Conservation (phyloP, 2,329 filamentous ascomycete genomes). For the Fonsecaea nubica region DNA sequence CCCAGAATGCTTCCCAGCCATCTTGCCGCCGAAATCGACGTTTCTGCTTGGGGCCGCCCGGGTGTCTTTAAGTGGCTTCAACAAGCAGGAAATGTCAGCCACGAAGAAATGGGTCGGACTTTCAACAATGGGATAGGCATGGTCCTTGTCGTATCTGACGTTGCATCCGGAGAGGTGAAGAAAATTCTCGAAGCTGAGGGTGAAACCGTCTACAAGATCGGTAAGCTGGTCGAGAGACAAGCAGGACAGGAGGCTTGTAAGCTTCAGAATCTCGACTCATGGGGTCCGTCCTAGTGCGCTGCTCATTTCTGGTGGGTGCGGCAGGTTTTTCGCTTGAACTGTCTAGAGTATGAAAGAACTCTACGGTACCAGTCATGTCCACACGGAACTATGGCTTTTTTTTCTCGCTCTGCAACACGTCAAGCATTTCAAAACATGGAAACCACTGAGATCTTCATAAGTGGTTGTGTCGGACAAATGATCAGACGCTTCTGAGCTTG, state of each 20-base stretch:
- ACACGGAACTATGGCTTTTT: neutral
- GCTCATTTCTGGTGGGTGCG: neutral
- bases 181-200: constrained; percentile 68
- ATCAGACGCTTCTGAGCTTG: neutral
- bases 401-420: neutral
- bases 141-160: constrained; percentile 78
- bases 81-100: constrained; percentile 65
- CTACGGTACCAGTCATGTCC: neutral
- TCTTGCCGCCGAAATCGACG: constrained; percentile 82
- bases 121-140: constrained; percentile 97
- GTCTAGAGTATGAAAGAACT: constrained; percentile 1
- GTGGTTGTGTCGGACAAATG: neutral
- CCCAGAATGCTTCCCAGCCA: constrained; percentile 85
- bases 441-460: neutral
- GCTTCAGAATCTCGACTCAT: constrained; percentile 64
- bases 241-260: constrained; percentile 62
- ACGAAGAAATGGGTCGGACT: constrained; percentile 83
- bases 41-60: constrained; percentile 75
- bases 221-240: constrained; percentile 68
- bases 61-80: constrained; percentile 89
- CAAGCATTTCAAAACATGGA: constrained; percentile 8
- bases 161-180: constrained; percentile 66
- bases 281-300: constrained; percentile 40
- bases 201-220: constrained; percentile 79
- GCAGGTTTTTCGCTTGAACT: neutral